phyloP scores from a whole-genome alignment of 2,329 filamentous ascomycete species.

The Passalora sequoiae region DNA sequence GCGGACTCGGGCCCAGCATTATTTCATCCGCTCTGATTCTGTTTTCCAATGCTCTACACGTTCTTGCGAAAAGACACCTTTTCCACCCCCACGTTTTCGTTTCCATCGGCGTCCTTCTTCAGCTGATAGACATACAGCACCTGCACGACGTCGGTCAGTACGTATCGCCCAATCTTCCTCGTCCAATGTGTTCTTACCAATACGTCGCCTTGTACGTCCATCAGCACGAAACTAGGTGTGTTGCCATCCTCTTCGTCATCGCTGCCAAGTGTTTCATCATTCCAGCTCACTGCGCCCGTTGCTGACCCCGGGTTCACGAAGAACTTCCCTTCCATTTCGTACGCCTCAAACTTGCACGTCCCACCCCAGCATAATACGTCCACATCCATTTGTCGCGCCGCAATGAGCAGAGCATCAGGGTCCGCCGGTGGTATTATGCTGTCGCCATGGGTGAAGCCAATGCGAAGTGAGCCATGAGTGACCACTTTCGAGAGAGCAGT shows the following conservation, averaged over 20 bases:
- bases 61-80: slow-evolving; percentile 54
- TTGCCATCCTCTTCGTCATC: slow-evolving; percentile 54
- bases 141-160: neutral
- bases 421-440: slow-evolving; percentile 66
- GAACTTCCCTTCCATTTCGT: slow-evolving; percentile 67
- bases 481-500: slow-evolving; percentile 62
- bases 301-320: slow-evolving; percentile 66
- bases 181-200: slow-evolving; percentile 47
- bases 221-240: slow-evolving; percentile 87
- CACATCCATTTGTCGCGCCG: slow-evolving; percentile 66
- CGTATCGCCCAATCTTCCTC: too few species aligned
- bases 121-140: slow-evolving; percentile 80
- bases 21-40: slow-evolving; percentile 12
- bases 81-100: slow-evolving; percentile 51
- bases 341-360: slow-evolving; percentile 65
- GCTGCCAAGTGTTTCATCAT: slow-evolving; percentile 36
- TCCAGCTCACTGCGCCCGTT: slow-evolving; percentile 60
- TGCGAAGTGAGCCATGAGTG: slow-evolving; percentile 62
- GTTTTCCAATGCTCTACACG: slow-evolving; percentile 13
- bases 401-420: slow-evolving; percentile 61
- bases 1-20: slow-evolving; percentile 8
- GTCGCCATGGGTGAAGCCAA: slow-evolving; percentile 66
- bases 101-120: slow-evolving; percentile 48
- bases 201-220: slow-evolving; percentile 98
- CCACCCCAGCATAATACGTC: slow-evolving; percentile 66